These are phyloP conservation scores for Thelonectria blattea DNA, from an alignment of 2,329 filamentous ascomycete species.

Conservation along the genomic window DNA sequence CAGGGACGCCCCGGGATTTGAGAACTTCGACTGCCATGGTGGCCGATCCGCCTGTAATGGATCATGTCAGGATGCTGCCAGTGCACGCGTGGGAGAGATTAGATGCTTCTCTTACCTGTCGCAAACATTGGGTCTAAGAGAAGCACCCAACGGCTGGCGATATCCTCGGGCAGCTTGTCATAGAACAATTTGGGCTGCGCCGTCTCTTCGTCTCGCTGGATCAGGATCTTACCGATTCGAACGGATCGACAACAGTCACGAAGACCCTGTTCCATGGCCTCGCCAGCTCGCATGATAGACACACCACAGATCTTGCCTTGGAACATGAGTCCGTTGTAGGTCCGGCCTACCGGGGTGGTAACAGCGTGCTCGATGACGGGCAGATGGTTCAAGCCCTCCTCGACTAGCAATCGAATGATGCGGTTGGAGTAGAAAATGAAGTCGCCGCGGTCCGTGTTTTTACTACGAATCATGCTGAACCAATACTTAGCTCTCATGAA, in stretches of 20 bases:
- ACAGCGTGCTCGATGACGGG: slow-evolving; percentile 89
- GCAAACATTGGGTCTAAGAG: slow-evolving; percentile 99
- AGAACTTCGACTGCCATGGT: slow-evolving; percentile 97
- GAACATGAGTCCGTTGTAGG: slow-evolving; percentile 91
- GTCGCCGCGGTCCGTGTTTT: slow-evolving; percentile 86
- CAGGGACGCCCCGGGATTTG: slow-evolving; percentile 86
- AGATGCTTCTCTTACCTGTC: slow-evolving; percentile 67
- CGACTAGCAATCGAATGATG: slow-evolving; percentile 94
- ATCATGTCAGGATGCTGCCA: slow-evolving; percentile 16
- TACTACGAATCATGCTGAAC: slow-evolving; percentile 89
- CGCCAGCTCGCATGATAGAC: slow-evolving; percentile 96
- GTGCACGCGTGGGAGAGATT: background rate
- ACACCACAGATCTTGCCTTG: slow-evolving; percentile 98
- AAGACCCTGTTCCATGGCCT: slow-evolving; percentile 97
- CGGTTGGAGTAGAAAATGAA: slow-evolving; percentile 99
- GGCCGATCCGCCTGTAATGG: slow-evolving; percentile 78
- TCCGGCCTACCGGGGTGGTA: slow-evolving; percentile 86
- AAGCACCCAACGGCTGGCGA: slow-evolving; percentile 89
- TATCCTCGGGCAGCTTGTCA: slow-evolving; percentile 95
- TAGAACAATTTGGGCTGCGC: slow-evolving; percentile 92
- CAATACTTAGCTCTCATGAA: slow-evolving; percentile 29
- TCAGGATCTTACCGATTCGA: slow-evolving; percentile 96
- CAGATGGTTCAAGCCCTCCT: slow-evolving; percentile 96
- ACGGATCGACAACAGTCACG: slow-evolving; percentile 98
- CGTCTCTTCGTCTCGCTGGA: slow-evolving; percentile 96